phyloP scores from a whole-genome alignment of 495 filamentous ascomycete species.

The Collariella sp. region DNA sequence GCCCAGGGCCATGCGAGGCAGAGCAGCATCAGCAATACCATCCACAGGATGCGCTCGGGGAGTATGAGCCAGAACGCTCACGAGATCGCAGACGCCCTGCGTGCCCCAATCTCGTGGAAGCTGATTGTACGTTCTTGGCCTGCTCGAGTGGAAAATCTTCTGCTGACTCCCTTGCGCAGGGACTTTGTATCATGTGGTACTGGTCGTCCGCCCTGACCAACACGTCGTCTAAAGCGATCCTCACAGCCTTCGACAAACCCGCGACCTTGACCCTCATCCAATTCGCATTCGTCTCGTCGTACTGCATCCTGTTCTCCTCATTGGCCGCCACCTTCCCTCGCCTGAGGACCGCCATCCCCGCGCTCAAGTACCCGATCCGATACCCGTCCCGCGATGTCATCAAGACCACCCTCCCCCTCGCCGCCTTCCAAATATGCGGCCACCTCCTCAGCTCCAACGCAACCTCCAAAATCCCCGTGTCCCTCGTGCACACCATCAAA shows the following conservation, averaged over 20 bases:
- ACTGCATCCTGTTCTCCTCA: slow-evolving; percentile 73
- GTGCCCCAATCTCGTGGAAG: slow-evolving; percentile 79
- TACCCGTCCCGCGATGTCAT: slow-evolving; percentile 78
- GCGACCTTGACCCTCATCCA: slow-evolving; percentile 91
- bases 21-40: slow-evolving; percentile 79
- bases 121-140: slow-evolving; percentile 32
- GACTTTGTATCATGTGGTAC: slow-evolving; percentile 84
- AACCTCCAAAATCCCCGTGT: slow-evolving; percentile 89
- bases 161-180: slow-evolving; percentile 40
- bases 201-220: slow-evolving; percentile 90
- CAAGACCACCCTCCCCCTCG: slow-evolving; percentile 75
- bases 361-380: slow-evolving; percentile 72
- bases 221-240: slow-evolving; percentile 93
- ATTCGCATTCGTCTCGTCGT: slow-evolving; percentile 85
- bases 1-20: slow-evolving; percentile 51
- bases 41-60: slow-evolving; percentile 66
- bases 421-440: slow-evolving; percentile 85
- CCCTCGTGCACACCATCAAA: slow-evolving; percentile 97
- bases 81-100: slow-evolving; percentile 84
- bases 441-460: slow-evolving; percentile 91
- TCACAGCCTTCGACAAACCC: slow-evolving; percentile 86
- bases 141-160: background rate
- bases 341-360: slow-evolving; percentile 60
- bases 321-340: slow-evolving; percentile 60
- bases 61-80: slow-evolving; percentile 89